A percentile compares a stretch with the other conserved stretches of the same genome.
Conservation (phyloP, 169 alveolate species). For the Ichthyophthirius multifiliis region DNA sequence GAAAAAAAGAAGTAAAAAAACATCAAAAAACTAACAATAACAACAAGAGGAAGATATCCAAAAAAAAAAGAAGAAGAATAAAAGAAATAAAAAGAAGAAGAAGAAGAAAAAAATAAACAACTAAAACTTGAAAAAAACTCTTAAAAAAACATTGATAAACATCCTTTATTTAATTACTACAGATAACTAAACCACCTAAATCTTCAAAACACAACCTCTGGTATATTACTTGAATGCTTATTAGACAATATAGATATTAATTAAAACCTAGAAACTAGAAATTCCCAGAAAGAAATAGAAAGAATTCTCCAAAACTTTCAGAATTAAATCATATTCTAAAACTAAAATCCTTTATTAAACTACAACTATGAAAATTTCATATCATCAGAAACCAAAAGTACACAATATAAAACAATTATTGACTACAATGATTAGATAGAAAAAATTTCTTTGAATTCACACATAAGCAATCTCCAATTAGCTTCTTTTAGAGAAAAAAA, state of each 20-base stretch:
- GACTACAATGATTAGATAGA: constrained; percentile 35
- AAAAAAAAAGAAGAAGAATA: background rate
- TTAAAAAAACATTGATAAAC: too few relatives aligned
- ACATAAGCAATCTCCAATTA: background rate
- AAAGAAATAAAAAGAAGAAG: too few relatives aligned
- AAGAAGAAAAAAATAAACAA: too few relatives aligned
- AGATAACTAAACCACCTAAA: background rate
- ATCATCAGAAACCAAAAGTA: too few relatives aligned
- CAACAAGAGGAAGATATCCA: background rate
- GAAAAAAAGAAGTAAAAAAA: too few relatives aligned
- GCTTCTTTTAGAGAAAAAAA: constrained; percentile 39
- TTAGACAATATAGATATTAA: constrained; percentile 3
- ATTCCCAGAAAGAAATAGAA: background rate
- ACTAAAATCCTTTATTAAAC: background rate
- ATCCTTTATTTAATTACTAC: background rate
- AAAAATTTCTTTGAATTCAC: constrained; percentile 5
- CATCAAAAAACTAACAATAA: too few relatives aligned
- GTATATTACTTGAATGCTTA: background rate
- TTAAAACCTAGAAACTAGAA: background rate
- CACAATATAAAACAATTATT: background rate
- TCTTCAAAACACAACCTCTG: background rate
- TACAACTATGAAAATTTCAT: too few relatives aligned
- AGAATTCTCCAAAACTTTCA: too few relatives aligned
- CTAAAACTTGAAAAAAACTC: too few relatives aligned
- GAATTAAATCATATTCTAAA: background rate